Base-by-base conservation (phyloP, 2,329 filamentous ascomycete species). In the Cytospora paraplurivora region DNA sequence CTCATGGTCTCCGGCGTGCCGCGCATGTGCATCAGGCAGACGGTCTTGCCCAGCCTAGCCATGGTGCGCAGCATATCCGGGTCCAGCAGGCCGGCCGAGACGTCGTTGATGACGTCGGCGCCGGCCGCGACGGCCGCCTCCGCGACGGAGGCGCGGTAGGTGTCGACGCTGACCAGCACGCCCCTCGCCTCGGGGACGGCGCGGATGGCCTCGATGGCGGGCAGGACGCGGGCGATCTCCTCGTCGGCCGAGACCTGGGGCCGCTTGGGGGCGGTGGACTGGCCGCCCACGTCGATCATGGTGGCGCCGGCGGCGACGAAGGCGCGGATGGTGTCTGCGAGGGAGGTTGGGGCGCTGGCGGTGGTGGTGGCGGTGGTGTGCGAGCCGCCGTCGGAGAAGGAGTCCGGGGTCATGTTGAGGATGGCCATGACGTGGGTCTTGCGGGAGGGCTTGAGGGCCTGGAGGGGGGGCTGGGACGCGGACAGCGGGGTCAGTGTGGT, bases 61-160 rank as follows among this genome's bases (percentile, higher is more conserved):
- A 94, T 88, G 0, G 91, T 93, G 15, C 87, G 71, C 0, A 99
- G 84, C 93, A 99, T 98, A 0, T 84, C 82, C 0, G 85, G 78
- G 73, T 98, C 95, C 57, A 97, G 80, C 4, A 81, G 73, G 4
- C 95, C 95, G 1, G 89, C 92, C 0, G 92, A 96, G 41, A 99
- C 88, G 75, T 99, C 95, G 77, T 99, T 99, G 77, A 99, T 87
- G 67, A 99, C 90, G 73, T 97, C 89, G 7, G 93, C 94, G 57
- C 95, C 95, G 5, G 88, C 91, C 33, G 81, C 78, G 62, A 95
- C 82, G 19, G 92, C 91, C 21, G 86, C 86, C 70, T 88, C 85
- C 2, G 94, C 95, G 1, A 99, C 94, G 1, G 81, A 79, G 0
- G 94, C 90, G 37, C 92, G 91, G 78, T 96, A 99, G 3, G 95